These are phyloP conservation scores for Ceratocystis destructans DNA, from an alignment of 2,329 filamentous ascomycete genomes.

Conservation along the genomic window DNA sequence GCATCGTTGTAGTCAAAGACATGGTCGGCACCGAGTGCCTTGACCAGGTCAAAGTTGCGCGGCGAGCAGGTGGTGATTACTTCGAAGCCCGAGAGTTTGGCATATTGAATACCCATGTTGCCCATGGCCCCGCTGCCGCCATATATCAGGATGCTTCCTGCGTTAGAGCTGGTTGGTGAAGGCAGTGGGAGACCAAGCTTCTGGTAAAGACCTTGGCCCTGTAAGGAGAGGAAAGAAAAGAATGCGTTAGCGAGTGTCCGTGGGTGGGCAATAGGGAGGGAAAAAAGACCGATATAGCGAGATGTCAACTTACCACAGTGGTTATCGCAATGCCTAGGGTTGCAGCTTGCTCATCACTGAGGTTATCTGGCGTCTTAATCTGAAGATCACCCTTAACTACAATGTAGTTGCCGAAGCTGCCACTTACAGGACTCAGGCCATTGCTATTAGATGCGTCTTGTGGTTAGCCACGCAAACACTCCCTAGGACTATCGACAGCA, in stretches of 20 bases:
- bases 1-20: slow-evolving; percentile 33
- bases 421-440: slow-evolving; percentile 26
- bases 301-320: slow-evolving; percentile 27
- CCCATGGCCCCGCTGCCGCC: slow-evolving; percentile 40
- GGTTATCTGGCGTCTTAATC: slow-evolving; percentile 32
- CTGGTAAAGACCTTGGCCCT: slow-evolving; percentile 39
- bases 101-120: slow-evolving; percentile 33
- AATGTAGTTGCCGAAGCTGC: slow-evolving; percentile 31
- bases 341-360: slow-evolving; percentile 35
- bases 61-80: slow-evolving; percentile 30
- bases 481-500: neutral
- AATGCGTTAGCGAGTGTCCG: slow-evolving; percentile 20
- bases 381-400: slow-evolving; percentile 30
- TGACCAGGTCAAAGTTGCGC: slow-evolving; percentile 29
- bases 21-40: slow-evolving; percentile 33
- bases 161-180: slow-evolving; percentile 26
- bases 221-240: slow-evolving; percentile 19
- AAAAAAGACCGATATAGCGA: neutral
- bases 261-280: neutral
- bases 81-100: slow-evolving; percentile 27
- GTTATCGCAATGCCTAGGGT: slow-evolving; percentile 32
- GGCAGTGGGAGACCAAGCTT: slow-evolving; percentile 35
- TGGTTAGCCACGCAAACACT: neutral
- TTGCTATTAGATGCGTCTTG: slow-evolving; percentile 20
- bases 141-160: slow-evolving; percentile 28